Evolutionary conservation across 2,329 filamentous ascomycete genomes (phyloP).

Genomic region (Cordyceps fumosorosea): DNA sequence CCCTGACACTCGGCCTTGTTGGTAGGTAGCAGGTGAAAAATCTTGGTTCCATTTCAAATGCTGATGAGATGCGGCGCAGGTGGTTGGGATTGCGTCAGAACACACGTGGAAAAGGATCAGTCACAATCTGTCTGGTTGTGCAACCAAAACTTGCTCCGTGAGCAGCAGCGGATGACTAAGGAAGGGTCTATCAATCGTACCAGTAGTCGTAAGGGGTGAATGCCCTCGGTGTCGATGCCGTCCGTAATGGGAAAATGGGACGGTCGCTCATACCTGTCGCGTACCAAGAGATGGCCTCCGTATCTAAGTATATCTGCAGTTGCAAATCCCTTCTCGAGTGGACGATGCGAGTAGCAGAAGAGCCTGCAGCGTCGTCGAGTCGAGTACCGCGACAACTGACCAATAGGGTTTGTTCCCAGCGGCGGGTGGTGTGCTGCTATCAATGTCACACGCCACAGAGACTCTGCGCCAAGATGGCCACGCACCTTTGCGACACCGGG

Average conservation of each 20-base stretch:
- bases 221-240: slow-evolving; percentile 19
- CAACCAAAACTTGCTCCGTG: too few species aligned
- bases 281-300: slow-evolving; percentile 24
- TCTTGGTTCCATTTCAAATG: too few species aligned
- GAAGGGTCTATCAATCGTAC: too few species aligned
- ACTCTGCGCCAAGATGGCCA: neutral
- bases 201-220: too few species aligned
- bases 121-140: too few species aligned
- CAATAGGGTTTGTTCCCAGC: slow-evolving; percentile 29
- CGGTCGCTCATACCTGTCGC: slow-evolving; percentile 24
- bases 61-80: too few species aligned
- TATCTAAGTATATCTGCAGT: slow-evolving; percentile 19
- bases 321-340: slow-evolving; percentile 25
- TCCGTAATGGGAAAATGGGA: neutral
- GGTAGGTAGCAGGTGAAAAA: too few species aligned
- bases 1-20: too few species aligned
- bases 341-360: slow-evolving; percentile 28
- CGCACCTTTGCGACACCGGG: slow-evolving; percentile 1
- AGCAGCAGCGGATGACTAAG: too few species aligned
- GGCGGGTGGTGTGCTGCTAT: slow-evolving; percentile 29
- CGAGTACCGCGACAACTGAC: slow-evolving; percentile 20
- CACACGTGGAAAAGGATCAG: too few species aligned
- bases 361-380: slow-evolving; percentile 25
- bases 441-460: slow-evolving; percentile 15
- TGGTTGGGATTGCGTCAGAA: too few species aligned